Base-by-base conservation (phyloP, 768 basidiomycete genomes). In the Lentinula detonsa region DNA sequence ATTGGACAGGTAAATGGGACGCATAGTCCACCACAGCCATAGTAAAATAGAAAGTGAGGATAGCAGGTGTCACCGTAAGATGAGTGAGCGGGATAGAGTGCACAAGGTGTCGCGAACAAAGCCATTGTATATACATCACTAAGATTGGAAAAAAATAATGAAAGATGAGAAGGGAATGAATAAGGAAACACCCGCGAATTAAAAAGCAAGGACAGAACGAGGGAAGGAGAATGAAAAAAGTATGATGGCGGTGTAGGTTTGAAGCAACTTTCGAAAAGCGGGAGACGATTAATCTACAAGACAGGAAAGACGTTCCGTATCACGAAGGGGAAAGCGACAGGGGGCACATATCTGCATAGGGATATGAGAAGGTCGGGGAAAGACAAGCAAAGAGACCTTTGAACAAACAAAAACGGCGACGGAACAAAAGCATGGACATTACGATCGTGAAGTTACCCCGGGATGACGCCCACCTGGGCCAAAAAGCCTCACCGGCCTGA, bases 71-170 rank as follows among this genome's bases (percentile, higher is more conserved):
- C 55, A n/a, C 55, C 21, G 39, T 28, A 5, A 9, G 23, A 42
- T 21, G 40, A 43, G 18, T 37, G 43, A 18, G n/a, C 15, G 43
- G 39, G 39, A 11, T 13, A 28, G 18, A 21, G 37, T 16, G 37
- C 10, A 16, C 5, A 28, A 37, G 57, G 57, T 59, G 57, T 59
- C 57, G 57, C 57, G 18, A 28, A 59, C 57, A 59, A 59, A 59
- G 15, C 57, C 40, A 59, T 18, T 9, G 37, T 43, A 59, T 46
- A 59, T 35, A 59, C 31, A 59, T 34, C 8, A 49, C 42, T 23
- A 23, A 45, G 5, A 31, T 33, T 15, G 16, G 7, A 28, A 42
- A 10, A 40, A 18, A 37, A 59, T 15, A 49, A 35, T 21, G 37
- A 45, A 50, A 45, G 23, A 13, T 3, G 11, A 16, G 33, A 6